Conservation (phyloP, 352 stramenopile species). For the Globisporangium nunn region DNA sequence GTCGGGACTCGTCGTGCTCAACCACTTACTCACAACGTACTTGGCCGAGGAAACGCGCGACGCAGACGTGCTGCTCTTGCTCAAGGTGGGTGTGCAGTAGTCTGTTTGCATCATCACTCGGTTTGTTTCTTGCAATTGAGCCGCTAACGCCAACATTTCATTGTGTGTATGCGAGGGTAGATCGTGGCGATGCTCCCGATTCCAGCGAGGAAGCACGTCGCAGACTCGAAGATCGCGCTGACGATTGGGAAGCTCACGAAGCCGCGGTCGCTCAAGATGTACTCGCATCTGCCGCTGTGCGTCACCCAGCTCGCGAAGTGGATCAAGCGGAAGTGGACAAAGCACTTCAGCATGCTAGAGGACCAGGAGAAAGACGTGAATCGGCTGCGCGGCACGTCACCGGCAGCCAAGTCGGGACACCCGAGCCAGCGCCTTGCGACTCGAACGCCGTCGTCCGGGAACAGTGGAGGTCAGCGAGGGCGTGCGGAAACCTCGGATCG, state of each 20-base stretch:
- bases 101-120: not conserved
- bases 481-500: not conserved
- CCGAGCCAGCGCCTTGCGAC: slow-evolving; percentile 12
- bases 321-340: slow-evolving; percentile 63
- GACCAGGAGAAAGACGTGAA: slow-evolving; percentile 6
- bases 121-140: no score
- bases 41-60: slow-evolving; percentile 14
- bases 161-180: slow-evolving; percentile 18
- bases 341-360: slow-evolving; percentile 28
- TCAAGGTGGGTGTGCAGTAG: slow-evolving; percentile 2
- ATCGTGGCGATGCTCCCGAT: slow-evolving; percentile 70
- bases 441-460: slow-evolving; percentile 10
- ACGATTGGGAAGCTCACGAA: slow-evolving; percentile 53
- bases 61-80: slow-evolving; percentile 10
- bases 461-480: not conserved
- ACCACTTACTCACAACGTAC: slow-evolving; percentile 36
- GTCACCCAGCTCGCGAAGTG: slow-evolving; percentile 52
- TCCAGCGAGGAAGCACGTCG: slow-evolving; percentile 40
- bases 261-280: slow-evolving; percentile 24
- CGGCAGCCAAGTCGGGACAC: slow-evolving; percentile 8
- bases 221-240: slow-evolving; percentile 52
- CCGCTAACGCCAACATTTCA: not conserved
- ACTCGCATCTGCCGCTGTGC: slow-evolving; percentile 27
- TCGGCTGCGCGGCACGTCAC: not conserved
- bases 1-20: slow-evolving; percentile 49